Conservation (phyloP, 2,329 filamentous ascomycete genomes). For the Saccharata proteae region DNA sequence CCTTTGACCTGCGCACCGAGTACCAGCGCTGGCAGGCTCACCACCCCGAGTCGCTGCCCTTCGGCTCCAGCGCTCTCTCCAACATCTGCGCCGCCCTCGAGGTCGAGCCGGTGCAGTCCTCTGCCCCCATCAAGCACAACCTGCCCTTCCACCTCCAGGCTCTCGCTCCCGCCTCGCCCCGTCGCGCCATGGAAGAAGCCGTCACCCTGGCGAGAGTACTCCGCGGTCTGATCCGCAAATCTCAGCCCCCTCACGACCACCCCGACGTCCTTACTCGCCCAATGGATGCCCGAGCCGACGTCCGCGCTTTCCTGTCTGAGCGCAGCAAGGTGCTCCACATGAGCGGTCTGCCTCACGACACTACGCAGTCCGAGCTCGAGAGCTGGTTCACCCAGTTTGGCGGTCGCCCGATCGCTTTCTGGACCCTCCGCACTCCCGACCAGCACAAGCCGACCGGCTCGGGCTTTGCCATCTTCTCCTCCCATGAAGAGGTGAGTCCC, state of each 20-base stretch:
- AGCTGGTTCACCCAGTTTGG: slow-evolving; percentile 99
- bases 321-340: slow-evolving; percentile 97
- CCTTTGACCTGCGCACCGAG: slow-evolving; percentile 92
- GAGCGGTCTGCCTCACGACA: slow-evolving; percentile 93
- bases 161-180: slow-evolving; percentile 84
- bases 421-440: slow-evolving; percentile 93
- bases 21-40: slow-evolving; percentile 98
- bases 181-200: slow-evolving; percentile 94
- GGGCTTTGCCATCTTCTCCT: slow-evolving; percentile 96
- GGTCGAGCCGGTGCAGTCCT: slow-evolving; percentile 94
- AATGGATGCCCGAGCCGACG: slow-evolving; percentile 93
- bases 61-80: slow-evolving; percentile 85
- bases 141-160: slow-evolving; percentile 96
- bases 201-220: slow-evolving; percentile 89
- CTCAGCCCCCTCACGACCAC: slow-evolving; percentile 84
- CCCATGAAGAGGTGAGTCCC: slow-evolving; percentile 82
- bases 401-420: slow-evolving; percentile 94
- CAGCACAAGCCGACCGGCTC: slow-evolving; percentile 99
- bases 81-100: slow-evolving; percentile 98
- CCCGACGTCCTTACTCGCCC: slow-evolving; percentile 88
- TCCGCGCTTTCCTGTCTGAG: slow-evolving; percentile 89
- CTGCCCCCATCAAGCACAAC: slow-evolving; percentile 97
- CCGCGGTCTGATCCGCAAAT: slow-evolving; percentile 87
- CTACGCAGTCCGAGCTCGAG: slow-evolving; percentile 94
- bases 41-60: slow-evolving; percentile 92